A percentile compares a stretch with the other conserved stretches of the same genome.
Evolutionary conservation across 805 yeast species (phyloP).

Genomic region (Starmerella khaoyaiensis): DNA sequence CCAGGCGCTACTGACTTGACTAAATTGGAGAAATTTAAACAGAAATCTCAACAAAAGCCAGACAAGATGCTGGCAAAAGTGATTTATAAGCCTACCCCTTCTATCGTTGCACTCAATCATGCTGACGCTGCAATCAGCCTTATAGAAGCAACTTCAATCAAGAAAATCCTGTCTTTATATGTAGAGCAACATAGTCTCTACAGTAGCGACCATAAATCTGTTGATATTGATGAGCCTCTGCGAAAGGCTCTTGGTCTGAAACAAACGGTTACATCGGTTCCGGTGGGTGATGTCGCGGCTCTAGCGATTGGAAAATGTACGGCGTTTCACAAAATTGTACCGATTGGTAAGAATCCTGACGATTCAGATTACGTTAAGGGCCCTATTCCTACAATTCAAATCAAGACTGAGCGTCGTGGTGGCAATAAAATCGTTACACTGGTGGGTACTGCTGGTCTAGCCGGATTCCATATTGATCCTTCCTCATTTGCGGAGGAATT

Average conservation of each 20-base stretch:
- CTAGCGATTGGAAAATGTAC: conserved; percentile 36
- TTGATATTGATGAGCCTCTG: conserved; percentile 45
- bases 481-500: conserved; percentile 54
- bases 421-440: conserved; percentile 74
- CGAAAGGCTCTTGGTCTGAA: conserved; percentile 33
- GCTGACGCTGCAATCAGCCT: conserved; percentile 17
- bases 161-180: conserved; percentile 41
- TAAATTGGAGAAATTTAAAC: conserved; percentile 8
- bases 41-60: conserved; percentile 4
- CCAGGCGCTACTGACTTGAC: conserved; percentile 4
- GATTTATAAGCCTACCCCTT: conserved; percentile 24
- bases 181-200: conserved; percentile 41
- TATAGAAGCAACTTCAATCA: conserved; percentile 36
- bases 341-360: conserved; percentile 33
- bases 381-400: conserved; percentile 47
- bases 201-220: conserved; percentile 33
- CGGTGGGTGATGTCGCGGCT: conserved; percentile 30
- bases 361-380: conserved; percentile 44
- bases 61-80: conserved; percentile 20
- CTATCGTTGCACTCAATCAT: conserved; percentile 19
- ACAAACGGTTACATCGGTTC: conserved; percentile 22
- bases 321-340: conserved; percentile 36
- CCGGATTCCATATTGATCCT: conserved; percentile 51
- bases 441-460: conserved; percentile 44
- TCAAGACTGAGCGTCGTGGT: conserved; percentile 60